Conservation (phyloP, 2,329 filamentous ascomycete species). For the Phoma sp. region DNA sequence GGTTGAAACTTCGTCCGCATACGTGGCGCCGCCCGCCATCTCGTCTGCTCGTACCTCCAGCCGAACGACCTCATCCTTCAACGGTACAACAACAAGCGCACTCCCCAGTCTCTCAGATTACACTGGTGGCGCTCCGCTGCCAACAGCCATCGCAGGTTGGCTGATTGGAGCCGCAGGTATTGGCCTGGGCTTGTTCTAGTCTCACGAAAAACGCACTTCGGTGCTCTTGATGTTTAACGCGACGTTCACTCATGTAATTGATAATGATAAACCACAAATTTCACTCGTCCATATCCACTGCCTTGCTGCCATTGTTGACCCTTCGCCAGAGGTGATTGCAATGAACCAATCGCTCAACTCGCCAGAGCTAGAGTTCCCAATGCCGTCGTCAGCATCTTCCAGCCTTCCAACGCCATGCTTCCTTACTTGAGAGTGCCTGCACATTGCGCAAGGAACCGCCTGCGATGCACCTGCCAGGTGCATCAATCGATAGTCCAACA, state of each 20-base stretch:
- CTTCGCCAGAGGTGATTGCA: no score
- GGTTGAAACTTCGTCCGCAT: not conserved
- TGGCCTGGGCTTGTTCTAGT: conserved; percentile 29
- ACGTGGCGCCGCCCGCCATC: not conserved
- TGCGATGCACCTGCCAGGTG: conserved; percentile 8
- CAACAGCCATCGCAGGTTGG: conserved; percentile 24
- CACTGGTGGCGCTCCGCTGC: conserved; percentile 23
- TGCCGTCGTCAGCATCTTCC: not conserved
- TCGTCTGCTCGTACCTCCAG: conserved; percentile 8
- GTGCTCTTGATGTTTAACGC: conserved; percentile 1
- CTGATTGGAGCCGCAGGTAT: conserved; percentile 29
- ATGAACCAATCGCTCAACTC: no score
- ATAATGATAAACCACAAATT: conserved; percentile 3
- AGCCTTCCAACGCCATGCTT: not conserved
- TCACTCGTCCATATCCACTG: not conserved
- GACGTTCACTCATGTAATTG: not conserved
- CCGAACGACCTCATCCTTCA: conserved; percentile 8
- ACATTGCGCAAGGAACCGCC: conserved; percentile 2
- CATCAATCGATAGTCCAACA: conserved; percentile 12
- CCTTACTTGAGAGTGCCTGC: not conserved
- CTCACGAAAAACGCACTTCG: not conserved
- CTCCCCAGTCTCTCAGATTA: conserved; percentile 8
- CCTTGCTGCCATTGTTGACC: not conserved
- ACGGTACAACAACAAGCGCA: conserved; percentile 8
- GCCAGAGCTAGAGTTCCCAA: not conserved